Evolutionary conservation across 345 rosid species (phyloP), one percentile per base, ranked within the genome.

Genomic region (Isatis tinctoria): DNA sequence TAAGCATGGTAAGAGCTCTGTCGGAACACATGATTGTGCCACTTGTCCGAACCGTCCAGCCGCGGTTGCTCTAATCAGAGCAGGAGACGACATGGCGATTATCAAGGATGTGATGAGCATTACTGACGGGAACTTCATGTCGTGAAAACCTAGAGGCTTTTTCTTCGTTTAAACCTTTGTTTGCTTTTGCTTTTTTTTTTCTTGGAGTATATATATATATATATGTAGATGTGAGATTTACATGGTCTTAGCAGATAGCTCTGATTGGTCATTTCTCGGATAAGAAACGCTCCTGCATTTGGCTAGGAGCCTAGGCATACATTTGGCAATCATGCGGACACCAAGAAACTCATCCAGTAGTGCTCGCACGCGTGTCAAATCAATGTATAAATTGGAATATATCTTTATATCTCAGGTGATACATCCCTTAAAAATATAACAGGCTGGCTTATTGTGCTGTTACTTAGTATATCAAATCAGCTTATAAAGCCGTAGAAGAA

Each of bases 1-100:
- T 20, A 65, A 28, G 37, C 82, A 81, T n/a, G 78, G 54, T 33
- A 65, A 35, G 20, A 74, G 78, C 56, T 67, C 60, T 40, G 27
- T 0, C 1, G 79, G 72, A 30, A 39, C 40, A 60, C 84, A 81
- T 12, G 11, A 6, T 3, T 1, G 28, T 6, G 24, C 37, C 36
- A 10, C 27, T 9, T 35, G 22, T 49, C 60, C 11, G 3, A 39
- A 22, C 13, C 32, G 33, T 40, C 33, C 48, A 20, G 6, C 48
- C 1, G 2, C 2, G 2, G 65, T 43, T 26, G 52, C 36, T 41
- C 10, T 64, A 22, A 12, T 17, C 40, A 16, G 40, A 64, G 4
- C 35, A 11, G 39, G 39, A 64, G n/a, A 44, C 14, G 16, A 28
- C 27, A 30, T 64, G 39, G 5, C 3, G 26, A 44, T 35, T 28